Evolutionary conservation across 805 yeast species (phyloP).

Genomic region (Hanseniaspora occidentalis): DNA sequence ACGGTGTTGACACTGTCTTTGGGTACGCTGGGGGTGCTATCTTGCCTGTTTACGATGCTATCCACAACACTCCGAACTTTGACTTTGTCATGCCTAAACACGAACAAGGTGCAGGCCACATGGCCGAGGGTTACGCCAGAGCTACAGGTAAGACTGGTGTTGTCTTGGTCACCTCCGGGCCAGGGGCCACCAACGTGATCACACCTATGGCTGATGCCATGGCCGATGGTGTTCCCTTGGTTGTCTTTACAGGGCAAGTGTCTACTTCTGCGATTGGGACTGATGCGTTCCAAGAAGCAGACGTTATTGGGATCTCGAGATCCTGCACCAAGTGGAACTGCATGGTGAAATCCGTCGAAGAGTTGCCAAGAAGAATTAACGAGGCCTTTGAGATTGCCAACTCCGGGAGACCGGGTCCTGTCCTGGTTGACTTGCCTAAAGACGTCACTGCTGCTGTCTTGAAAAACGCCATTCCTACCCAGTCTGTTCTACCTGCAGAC

Average conservation of each 20-base stretch:
- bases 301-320: conserved; percentile 91
- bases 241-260: conserved; percentile 96
- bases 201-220: conserved; percentile 98
- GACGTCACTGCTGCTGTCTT: conserved; percentile 92
- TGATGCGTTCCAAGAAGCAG: conserved; percentile 99
- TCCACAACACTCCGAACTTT: conserved; percentile 80
- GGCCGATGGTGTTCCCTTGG: conserved; percentile 94
- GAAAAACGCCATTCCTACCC: conserved; percentile 72
- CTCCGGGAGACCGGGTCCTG: conserved; percentile 97
- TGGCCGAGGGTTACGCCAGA: conserved; percentile 98
- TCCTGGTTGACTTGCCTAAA: conserved; percentile 92
- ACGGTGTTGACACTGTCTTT: conserved; percentile 87
- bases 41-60: conserved; percentile 94
- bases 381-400: conserved; percentile 97
- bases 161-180: conserved; percentile 96
- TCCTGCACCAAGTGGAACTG: conserved; percentile 99
- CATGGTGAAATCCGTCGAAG: conserved; percentile 92
- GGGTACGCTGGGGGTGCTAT: conserved; percentile 99
- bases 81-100: conserved; percentile 88
- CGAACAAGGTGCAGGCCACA: conserved; percentile 99
- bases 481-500: conserved; percentile 58
- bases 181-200: conserved; percentile 96
- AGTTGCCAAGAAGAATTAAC: conserved; percentile 87
- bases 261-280: conserved; percentile 94
- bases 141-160: conserved; percentile 96